Percentiles rank a stretch among this genome's conserved stretches.
phyloP scores from a whole-genome alignment of 768 basidiomycete genomes.

The Suillus occidentalis region DNA sequence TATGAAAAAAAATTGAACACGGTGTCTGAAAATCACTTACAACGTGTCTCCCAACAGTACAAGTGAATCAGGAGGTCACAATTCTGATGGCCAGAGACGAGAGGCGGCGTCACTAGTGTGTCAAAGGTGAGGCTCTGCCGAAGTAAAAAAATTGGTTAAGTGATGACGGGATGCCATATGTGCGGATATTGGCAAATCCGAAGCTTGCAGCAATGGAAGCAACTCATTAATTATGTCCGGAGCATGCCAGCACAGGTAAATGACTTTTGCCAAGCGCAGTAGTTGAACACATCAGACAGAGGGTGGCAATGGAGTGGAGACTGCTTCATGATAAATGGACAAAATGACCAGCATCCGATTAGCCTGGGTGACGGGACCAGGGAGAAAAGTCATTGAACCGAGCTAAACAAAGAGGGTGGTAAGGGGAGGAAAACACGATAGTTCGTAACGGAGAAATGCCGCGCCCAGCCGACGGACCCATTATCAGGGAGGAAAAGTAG shows the following conservation, averaged over 20 bases:
- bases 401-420: too few species aligned
- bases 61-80: not conserved
- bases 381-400: too few species aligned
- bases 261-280: constrained; percentile 51
- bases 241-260: constrained; percentile 91
- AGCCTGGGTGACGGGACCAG: too few species aligned
- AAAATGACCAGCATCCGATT: constrained; percentile 8
- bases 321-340: not conserved
- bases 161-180: not conserved
- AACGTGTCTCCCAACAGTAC: not conserved
- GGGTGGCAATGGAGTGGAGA: too few species aligned
- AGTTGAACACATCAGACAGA: constrained; percentile 34
- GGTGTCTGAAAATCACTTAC: not conserved
- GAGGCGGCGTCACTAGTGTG: not conserved
- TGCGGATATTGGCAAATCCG: constrained; percentile 53
- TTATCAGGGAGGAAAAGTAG: too few species aligned
- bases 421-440: too few species aligned
- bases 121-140: not conserved
- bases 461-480: too few species aligned
- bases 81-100: not conserved
- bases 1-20: not conserved
- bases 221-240: constrained; percentile 83
- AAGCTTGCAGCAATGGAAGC: constrained; percentile 92
- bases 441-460: not conserved
- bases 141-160: not conserved